A percentile compares a stretch with the other conserved stretches of the same genome.
These are phyloP conservation scores for Sclerotiophoma versabilis DNA, from an alignment of 2,329 filamentous ascomycete species.

Conservation along the genomic window DNA sequence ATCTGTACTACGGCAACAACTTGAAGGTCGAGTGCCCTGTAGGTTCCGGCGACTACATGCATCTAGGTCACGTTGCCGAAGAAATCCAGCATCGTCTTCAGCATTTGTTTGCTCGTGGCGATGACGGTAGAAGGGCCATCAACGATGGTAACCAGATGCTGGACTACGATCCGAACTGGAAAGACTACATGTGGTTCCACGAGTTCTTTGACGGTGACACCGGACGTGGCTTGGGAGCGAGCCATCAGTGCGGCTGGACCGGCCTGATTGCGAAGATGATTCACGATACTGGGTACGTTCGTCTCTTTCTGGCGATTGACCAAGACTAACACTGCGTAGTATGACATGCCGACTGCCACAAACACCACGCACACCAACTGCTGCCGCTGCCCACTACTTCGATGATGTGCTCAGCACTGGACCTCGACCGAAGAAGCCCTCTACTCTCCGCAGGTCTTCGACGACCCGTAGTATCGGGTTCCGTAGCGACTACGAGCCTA, in stretches of 20 bases:
- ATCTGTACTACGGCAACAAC: constrained; percentile 90
- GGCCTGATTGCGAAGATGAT: constrained; percentile 96
- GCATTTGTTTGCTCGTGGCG: constrained; percentile 84
- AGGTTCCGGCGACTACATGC: constrained; percentile 93
- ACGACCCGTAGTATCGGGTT: constrained; percentile 83
- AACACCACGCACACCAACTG: constrained; percentile 85
- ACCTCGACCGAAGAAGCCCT: constrained; percentile 53
- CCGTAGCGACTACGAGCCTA: constrained; percentile 74
- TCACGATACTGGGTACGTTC: constrained; percentile 88
- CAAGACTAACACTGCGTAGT: constrained; percentile 53
- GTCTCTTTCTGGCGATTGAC: background rate
- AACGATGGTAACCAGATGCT: constrained; percentile 84
- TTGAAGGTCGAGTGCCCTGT: constrained; percentile 94
- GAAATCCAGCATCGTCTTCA: constrained; percentile 94
- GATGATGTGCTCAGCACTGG: constrained; percentile 80
- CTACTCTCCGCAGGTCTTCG: constrained; percentile 76
- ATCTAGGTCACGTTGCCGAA: constrained; percentile 91
- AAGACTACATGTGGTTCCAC: constrained; percentile 92
- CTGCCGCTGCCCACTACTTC: constrained; percentile 90
- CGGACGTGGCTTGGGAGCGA: constrained; percentile 87
- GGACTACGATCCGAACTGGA: constrained; percentile 93
- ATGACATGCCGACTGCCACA: constrained; percentile 64
- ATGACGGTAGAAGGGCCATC: constrained; percentile 86
- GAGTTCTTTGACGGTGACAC: constrained; percentile 96
- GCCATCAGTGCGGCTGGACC: constrained; percentile 96